Evolutionary conservation across 352 stramenopile species (phyloP).

Genomic region (Phytopythium litorale): DNA sequence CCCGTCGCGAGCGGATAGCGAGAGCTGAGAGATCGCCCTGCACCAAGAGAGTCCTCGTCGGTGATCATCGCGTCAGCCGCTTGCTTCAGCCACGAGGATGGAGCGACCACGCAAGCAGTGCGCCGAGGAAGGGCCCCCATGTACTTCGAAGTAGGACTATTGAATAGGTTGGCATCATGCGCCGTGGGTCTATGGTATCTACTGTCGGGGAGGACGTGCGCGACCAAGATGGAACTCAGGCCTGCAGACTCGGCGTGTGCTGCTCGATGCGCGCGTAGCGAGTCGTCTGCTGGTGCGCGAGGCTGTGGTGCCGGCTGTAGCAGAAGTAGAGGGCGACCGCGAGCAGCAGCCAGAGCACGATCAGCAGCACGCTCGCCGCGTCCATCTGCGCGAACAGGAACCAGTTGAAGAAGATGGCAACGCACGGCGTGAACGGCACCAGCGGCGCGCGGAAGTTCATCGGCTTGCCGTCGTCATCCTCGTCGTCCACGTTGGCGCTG

Average conservation of each 20-base stretch:
- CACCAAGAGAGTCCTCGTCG: no score
- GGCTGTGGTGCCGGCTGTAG: conserved; percentile 71
- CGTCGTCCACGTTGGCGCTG: conserved; percentile 13
- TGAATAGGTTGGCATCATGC: no score
- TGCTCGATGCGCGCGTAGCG: conserved; percentile 47
- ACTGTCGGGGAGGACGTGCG: background rate
- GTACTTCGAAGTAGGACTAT: no score
- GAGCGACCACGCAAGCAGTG: no score
- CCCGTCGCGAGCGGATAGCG: no score
- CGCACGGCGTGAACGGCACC: conserved; percentile 71
- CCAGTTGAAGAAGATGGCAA: conserved; percentile 89
- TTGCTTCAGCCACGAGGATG: no score
- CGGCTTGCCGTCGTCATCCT: conserved; percentile 29
- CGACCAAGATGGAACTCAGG: background rate
- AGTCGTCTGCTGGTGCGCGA: conserved; percentile 58
- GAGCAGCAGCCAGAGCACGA: conserved; percentile 63
- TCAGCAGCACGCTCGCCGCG: conserved; percentile 51
- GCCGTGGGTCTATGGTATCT: background rate
- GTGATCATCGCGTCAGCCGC: no score
- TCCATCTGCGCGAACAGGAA: conserved; percentile 85
- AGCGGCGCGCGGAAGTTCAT: conserved; percentile 59
- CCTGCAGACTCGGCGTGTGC: conserved; percentile 10
- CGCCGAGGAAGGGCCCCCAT: no score
- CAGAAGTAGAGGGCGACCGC: conserved; percentile 60
- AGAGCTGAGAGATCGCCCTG: no score